Base-by-base conservation (phyloP, 306 rosid genomes). In the Castanea mollissima region DNA sequence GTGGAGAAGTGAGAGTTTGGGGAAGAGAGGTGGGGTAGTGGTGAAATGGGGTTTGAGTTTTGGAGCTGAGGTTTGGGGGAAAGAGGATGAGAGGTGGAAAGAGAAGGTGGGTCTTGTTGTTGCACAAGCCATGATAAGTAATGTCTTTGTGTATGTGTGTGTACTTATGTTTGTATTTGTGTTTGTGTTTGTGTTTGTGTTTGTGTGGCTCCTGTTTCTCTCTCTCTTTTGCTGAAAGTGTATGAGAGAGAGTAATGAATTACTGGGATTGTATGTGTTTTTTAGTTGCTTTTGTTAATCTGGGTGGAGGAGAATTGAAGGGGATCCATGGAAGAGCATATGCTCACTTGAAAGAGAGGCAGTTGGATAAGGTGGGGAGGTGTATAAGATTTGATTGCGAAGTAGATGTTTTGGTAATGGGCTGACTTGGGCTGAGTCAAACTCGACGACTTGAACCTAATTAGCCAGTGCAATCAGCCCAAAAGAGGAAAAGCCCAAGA, bases 321-420 rank as follows among this genome's bases (percentile, higher is more conserved):
- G 86, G 87, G 76, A 84, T 79, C 88, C 92, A 86, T 86, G 89
- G 80, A 71, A 78, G 70, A 75, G 92, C 75, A 85, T 90, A 83
- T 89, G 87, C 87, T 70, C 56, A 41, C 83, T 69, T 44, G 70
- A 59, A 67, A 59, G 32, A 72, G 58, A 31, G 55, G 10, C 55
- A 77, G 64, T 35, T 79, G 97, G 97, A 92, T 94, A 91, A 92
- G 97, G 94, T 88, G 82, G 71, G 82, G 82, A 57, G 4, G 23
- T 10, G 49, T 6, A 14, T 18, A 11, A 46, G 62, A 52, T 13
- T n/a, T 54, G 55, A 20, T 55, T 74, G 74, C 29, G 6, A 5
- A 73, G 29, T 80, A 49, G 54, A 49, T 79, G 55, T 77, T 23
- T 38, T 34, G 1, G 2, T 23, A 9, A 23, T 79, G 86, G 88